Evolutionary conservation across 371 early-diverging fungal species (phyloP).

Genomic region (Phascolomyces articulosus): DNA sequence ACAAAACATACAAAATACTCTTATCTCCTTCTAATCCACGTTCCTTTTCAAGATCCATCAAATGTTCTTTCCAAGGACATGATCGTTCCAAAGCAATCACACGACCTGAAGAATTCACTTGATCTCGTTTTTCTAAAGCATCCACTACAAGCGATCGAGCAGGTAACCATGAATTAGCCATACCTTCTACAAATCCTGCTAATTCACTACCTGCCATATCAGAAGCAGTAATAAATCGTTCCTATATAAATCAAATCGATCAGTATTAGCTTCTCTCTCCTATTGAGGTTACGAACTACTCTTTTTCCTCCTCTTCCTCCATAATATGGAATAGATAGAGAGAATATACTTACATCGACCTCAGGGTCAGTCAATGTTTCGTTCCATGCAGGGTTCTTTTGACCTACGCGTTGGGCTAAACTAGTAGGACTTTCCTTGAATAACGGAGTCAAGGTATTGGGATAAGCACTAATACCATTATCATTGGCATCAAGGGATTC

Average conservation of each 20-base stretch:
- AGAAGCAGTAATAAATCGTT: constrained; percentile 73
- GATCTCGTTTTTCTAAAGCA: constrained; percentile 59
- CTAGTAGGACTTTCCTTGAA: constrained; percentile 83
- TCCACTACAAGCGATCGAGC: constrained; percentile 84
- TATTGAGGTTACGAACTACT: too few species aligned
- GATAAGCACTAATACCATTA: constrained; percentile 91
- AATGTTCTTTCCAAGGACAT: constrained; percentile 94
- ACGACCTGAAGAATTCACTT: constrained; percentile 76
- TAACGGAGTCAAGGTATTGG: constrained; percentile 72
- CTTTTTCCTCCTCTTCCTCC: too few species aligned
- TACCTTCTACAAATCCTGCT: constrained; percentile 62
- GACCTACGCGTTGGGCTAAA: constrained; percentile 77
- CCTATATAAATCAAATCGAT: constrained; percentile 12
- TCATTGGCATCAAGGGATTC: constrained; percentile 83
- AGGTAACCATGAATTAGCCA: constrained; percentile 84
- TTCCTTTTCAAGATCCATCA: constrained; percentile 74
- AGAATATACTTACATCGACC: constrained; percentile 60
- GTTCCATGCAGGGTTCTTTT: constrained; percentile 96
- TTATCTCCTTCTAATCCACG: constrained; percentile 42
- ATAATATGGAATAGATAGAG: too few species aligned
- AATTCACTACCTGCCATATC: constrained; percentile 82
- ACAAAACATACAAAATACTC: constrained; percentile 78
- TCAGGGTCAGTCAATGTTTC: constrained; percentile 67
- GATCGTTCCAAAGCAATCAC: constrained; percentile 81
- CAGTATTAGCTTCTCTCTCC: not conserved